Conservation (phyloP, 2,329 filamentous ascomycete species). For the Pseudovirgaria hyperparasitica region DNA sequence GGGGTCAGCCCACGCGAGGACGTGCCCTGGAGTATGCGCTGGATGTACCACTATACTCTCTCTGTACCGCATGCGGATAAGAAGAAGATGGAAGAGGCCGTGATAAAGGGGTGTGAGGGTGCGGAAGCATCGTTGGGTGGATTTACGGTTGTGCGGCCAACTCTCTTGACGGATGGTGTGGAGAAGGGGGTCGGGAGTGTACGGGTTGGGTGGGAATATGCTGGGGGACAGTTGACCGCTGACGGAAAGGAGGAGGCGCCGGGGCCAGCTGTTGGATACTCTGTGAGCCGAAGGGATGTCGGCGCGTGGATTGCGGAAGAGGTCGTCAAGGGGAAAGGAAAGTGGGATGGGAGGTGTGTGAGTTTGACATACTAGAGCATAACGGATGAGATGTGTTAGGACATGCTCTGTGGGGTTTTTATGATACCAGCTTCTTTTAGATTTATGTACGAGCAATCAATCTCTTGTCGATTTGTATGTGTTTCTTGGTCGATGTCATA, state of each 20-base stretch:
- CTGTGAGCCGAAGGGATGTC: slow-evolving; percentile 25
- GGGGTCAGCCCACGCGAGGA: slow-evolving; percentile 23
- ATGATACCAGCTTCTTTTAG: no score
- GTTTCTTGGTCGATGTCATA: no score
- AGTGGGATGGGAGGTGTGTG: slow-evolving; percentile 19
- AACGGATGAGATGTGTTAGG: no score
- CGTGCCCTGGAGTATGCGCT: slow-evolving; percentile 18
- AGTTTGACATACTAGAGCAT: slow-evolving; percentile 20
- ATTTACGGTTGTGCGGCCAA: slow-evolving; percentile 24
- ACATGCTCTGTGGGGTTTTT: no score
- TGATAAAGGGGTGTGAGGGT: slow-evolving; percentile 14
- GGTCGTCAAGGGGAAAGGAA: slow-evolving; percentile 12
- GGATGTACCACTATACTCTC: slow-evolving; percentile 23
- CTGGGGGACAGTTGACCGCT: slow-evolving; percentile 2
- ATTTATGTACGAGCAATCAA: no score
- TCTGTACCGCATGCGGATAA: slow-evolving; percentile 28
- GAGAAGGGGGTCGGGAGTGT: slow-evolving; percentile 15
- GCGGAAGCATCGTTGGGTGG: slow-evolving; percentile 9
- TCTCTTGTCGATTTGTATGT: no score
- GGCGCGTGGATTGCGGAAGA: slow-evolving; percentile 27
- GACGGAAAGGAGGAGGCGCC: slow-evolving; percentile 9
- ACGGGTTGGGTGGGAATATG: slow-evolving; percentile 20
- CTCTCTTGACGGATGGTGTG: slow-evolving; percentile 21
- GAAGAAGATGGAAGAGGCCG: slow-evolving; percentile 18
- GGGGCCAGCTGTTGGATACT: slow-evolving; percentile 24